These are phyloP conservation scores for Arthrobotrys iridis DNA, from an alignment of 2,329 filamentous ascomycete genomes.

Conservation along the genomic window DNA sequence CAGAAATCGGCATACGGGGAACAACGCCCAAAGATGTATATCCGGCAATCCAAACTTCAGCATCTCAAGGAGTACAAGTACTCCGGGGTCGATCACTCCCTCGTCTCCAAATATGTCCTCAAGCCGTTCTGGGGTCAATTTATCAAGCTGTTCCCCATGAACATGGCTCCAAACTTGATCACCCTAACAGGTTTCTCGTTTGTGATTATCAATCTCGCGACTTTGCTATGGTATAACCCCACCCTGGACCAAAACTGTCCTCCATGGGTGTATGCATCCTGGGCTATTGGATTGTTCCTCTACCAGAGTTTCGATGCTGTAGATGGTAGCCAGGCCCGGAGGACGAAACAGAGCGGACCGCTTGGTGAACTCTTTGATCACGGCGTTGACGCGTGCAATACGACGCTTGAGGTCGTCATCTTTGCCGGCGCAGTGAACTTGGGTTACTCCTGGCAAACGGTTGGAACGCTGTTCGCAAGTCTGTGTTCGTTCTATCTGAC, in stretches of 20 bases:
- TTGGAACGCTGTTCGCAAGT: conserved; percentile 61
- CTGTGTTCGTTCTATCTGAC: conserved; percentile 98
- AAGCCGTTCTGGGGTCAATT: conserved; percentile 99
- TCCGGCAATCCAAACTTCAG: conserved; percentile 87
- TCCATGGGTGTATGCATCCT: conserved; percentile 91
- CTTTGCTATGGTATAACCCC: conserved; percentile 95
- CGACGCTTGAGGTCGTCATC: conserved; percentile 88
- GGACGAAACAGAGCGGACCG: conserved; percentile 90
- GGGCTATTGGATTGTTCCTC: conserved; percentile 87
- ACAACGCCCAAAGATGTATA: conserved; percentile 72
- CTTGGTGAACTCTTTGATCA: conserved; percentile 97
- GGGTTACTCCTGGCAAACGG: conserved; percentile 58
- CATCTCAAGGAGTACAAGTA: conserved; percentile 96
- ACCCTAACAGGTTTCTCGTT: conserved; percentile 91
- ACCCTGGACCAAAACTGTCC: conserved; percentile 92
- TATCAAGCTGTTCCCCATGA: conserved; percentile 93
- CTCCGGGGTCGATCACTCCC: conserved; percentile 86
- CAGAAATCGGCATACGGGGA: not conserved
- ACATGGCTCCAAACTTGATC: conserved; percentile 89
- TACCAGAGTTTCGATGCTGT: conserved; percentile 99
- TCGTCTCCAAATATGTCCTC: conserved; percentile 89
- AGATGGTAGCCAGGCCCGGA: conserved; percentile 89
- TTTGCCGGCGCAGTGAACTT: conserved; percentile 94
- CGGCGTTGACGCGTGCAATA: conserved; percentile 96
- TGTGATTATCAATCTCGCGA: conserved; percentile 86